These are phyloP conservation scores for Durusdinium trenchii DNA, from an alignment of 73 alveolate species.

Conservation along the genomic window DNA sequence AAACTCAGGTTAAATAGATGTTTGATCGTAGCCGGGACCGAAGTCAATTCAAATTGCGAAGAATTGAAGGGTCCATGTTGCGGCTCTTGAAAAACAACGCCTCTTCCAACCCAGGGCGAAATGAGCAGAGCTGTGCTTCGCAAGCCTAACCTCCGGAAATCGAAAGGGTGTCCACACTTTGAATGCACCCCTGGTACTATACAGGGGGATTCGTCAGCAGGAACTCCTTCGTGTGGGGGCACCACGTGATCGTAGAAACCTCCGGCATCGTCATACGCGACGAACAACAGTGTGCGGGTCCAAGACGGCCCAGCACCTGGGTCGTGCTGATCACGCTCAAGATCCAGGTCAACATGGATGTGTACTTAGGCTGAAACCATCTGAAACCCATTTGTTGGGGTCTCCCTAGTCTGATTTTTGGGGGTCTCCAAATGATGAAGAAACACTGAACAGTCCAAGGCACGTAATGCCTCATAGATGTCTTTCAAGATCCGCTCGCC, in stretches of 20 bases:
- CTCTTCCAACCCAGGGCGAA: slow-evolving; percentile 89
- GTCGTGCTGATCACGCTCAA: too few relatives aligned
- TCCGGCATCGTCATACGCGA: slow-evolving; percentile 94
- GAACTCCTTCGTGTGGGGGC: slow-evolving; percentile 87
- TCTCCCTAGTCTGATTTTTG: too few relatives aligned
- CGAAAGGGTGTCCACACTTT: slow-evolving; percentile 68
- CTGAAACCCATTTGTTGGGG: too few relatives aligned
- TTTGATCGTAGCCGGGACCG: slow-evolving; percentile 72
- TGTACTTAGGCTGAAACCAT: too few relatives aligned
- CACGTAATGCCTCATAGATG: slow-evolving; percentile 68
- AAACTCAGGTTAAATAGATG: slow-evolving; percentile 59
- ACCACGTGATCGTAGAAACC: slow-evolving; percentile 77
- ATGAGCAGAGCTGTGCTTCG: slow-evolving; percentile 73
- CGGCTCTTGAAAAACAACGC: slow-evolving; percentile 77
- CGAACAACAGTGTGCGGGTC: slow-evolving; percentile 78
- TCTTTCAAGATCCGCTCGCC: slow-evolving; percentile 95
- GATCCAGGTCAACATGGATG: too few relatives aligned
- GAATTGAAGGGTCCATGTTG: slow-evolving; percentile 64
- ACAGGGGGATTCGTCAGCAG: slow-evolving; percentile 64
- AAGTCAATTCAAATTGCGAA: slow-evolving; percentile 77
- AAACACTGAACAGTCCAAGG: too few relatives aligned
- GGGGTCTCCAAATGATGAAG: too few relatives aligned
- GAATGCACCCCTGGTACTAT: slow-evolving; percentile 52
- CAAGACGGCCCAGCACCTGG: slow-evolving; percentile 87
- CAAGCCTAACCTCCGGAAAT: slow-evolving; percentile 67